Base-by-base conservation (phyloP, 805 yeast species). In the Metschnikowia anglica region DNA sequence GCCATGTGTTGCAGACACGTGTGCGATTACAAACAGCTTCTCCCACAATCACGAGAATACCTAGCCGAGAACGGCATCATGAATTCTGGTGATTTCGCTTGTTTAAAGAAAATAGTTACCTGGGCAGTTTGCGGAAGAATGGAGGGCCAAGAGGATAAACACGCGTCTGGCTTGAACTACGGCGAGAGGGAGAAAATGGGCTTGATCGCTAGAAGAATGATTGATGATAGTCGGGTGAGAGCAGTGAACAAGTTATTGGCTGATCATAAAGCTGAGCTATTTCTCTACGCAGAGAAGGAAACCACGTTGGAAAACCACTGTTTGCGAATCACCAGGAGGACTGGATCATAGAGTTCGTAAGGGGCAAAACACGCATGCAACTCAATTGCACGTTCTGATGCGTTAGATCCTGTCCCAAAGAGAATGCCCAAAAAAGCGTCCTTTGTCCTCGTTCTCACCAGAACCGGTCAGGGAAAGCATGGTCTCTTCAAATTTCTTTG, bases 1-100 rank as follows among this genome's bases (percentile, higher is more conserved):
- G 97, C 97, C 19, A 83, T 90, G 88, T 89, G 97, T 59, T 89
- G 97, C 61, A 74, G 97, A 42, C 97, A 89, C 56, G 81, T 83
- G 16, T 90, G 97, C 55, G 64, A 74, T 30, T 81, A 79, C 47
- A 64, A 72, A n/a, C 70, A 75, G 43, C 67, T 85, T 12, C 60
- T 85, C 12, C 71, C 74, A 0, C 68, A 64, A 21, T 77, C 83
- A 1, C 60, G 66, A 37, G 51, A 52, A 18, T 77, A 61, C 52
- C 58, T 83, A 19, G 34, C 37, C 2, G 46, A 51, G 0, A 48
- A 61, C 3, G 75, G 74, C 3, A 52, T 74, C 28, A 39, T n/a
- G 4, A 59, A 58, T n/a, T 41, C 45, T 8, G 53, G 51, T 10
- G 68, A 76, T 5, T 81, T 81, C 57, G 53, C 52, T 4, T 67